Conservation (phyloP, 495 filamentous ascomycete genomes). For the Hypoxylon cercidicola region DNA sequence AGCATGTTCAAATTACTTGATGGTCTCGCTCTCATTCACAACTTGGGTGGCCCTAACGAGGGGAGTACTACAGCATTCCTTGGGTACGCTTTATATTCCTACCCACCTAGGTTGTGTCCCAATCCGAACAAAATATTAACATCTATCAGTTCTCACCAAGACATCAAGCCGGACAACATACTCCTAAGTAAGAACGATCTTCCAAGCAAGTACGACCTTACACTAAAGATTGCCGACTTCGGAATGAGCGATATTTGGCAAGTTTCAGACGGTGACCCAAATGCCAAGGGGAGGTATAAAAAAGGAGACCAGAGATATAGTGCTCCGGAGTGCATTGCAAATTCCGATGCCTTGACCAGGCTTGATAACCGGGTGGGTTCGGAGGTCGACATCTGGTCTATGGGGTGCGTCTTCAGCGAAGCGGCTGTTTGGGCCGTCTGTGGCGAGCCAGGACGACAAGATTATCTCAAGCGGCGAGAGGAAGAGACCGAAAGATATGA, state of each 20-base stretch:
- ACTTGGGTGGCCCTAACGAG: slow-evolving; percentile 1
- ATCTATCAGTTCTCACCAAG: background rate
- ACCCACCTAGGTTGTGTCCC: background rate
- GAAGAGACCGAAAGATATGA: background rate
- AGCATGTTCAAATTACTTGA: slow-evolving; percentile 1
- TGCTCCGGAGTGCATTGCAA: slow-evolving; percentile 3
- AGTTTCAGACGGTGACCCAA: background rate
- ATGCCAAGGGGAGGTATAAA: background rate
- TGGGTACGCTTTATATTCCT: too few relatives aligned
- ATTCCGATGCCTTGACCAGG: background rate
- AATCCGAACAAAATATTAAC: background rate
- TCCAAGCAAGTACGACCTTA: background rate
- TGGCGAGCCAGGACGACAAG: background rate
- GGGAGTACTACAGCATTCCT: background rate
- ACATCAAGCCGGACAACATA: slow-evolving; percentile 5
- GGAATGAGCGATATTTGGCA: background rate
- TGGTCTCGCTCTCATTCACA: background rate
- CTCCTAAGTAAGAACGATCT: background rate
- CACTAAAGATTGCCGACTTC: slow-evolving; percentile 4
- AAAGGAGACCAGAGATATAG: slow-evolving; percentile 3
- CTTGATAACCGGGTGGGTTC: background rate
- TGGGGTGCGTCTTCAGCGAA: slow-evolving; percentile 6
- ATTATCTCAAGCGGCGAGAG: background rate
- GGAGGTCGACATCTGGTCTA: slow-evolving; percentile 5
- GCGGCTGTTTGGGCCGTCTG: slow-evolving; percentile 3